Base-by-base conservation (phyloP, 306 rosid genomes). In the Gastrolobium villosum region DNA sequence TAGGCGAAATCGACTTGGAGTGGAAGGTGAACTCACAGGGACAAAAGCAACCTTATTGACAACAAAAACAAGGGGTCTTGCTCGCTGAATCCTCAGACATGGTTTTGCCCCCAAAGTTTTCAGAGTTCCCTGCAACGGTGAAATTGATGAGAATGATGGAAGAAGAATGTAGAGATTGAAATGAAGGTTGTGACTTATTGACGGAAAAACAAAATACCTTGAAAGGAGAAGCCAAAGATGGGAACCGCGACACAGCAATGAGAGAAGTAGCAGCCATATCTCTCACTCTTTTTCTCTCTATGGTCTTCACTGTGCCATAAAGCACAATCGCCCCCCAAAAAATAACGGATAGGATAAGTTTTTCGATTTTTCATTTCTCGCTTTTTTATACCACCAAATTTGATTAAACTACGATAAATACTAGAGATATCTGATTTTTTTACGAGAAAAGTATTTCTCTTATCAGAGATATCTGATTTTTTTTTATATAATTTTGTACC, bases 161-260 rank as follows among this genome's bases (percentile, higher is more conserved):
- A 15, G 30, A 7, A 14, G 14, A 3, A 54, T 9, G 26, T 20
- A 20, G 26, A 20, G 26, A 20, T 20, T 20, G 26, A 20, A 20
- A 10, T 1, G 6, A 43, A 45, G 8, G 34, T 35, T 57, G 11
- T 13, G 36, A 79, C 5, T 34, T 65, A 32, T 3, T 3, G 10
- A 4, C 36, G 8, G 30, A 56, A 37, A 31, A 10, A 9, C 74
- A 26, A 26, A 30, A n/a, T 36, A 89, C 98, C 97, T 89, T 94
- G 87, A 92, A 94, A 3, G 95, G 75, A n/a, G 93, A 88, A 77
- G 91, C n/a, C 0, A 82, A 84, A 8, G 73, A 73, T 40, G 90
- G 72, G 52, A 64, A 15, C 65, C 49, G 61, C 5, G 72, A 81
- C 2, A 85, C 85, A 15, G 90, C 86, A 50, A 85, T 75, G 28